Percentiles rank a stretch among this genome's conserved stretches.
These are phyloP conservation scores for Phyllosticta paracitricarpa DNA, from an alignment of 2,329 filamentous ascomycete genomes.

Conservation along the genomic window DNA sequence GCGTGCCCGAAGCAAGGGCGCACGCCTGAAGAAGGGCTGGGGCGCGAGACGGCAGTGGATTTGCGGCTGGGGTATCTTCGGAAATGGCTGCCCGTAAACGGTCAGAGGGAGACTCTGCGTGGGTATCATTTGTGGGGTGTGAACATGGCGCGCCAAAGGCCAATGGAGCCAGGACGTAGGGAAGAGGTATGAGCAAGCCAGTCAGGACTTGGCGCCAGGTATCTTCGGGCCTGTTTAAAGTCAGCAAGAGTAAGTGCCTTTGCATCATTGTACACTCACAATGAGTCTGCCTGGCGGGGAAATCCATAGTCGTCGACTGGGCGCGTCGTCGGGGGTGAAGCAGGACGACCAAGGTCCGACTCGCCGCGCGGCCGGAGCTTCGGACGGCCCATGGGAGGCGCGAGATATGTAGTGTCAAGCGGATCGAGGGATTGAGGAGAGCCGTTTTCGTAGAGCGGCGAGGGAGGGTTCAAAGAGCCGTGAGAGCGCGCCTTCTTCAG, in stretches of 20 bases:
- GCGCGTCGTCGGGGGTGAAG: neutral
- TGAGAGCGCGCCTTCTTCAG: conserved; percentile 16
- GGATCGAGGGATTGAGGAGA: neutral
- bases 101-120: conserved; percentile 5
- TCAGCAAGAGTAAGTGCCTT: neutral
- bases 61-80: neutral
- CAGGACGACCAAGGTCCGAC: conserved; percentile 34
- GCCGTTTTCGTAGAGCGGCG: neutral
- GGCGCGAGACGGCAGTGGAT: neutral
- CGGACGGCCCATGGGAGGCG: conserved; percentile 17
- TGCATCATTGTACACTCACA: neutral
- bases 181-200: conserved; percentile 40
- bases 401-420: neutral
- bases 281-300: neutral
- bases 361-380: conserved; percentile 33
- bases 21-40: conserved; percentile 33
- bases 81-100: conserved; percentile 5
- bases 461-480: conserved; percentile 15
- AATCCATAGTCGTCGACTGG: conserved; percentile 5
- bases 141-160: conserved; percentile 25
- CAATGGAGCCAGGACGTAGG: conserved; percentile 38
- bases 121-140: neutral
- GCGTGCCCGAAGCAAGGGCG: conserved; percentile 35
- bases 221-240: conserved; percentile 20
- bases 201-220: conserved; percentile 39